Percentiles rank a stretch among this genome's conserved stretches.
These are phyloP conservation scores for Mycogone perniciosa DNA, from an alignment of 2,329 filamentous ascomycete species.

Conservation along the genomic window DNA sequence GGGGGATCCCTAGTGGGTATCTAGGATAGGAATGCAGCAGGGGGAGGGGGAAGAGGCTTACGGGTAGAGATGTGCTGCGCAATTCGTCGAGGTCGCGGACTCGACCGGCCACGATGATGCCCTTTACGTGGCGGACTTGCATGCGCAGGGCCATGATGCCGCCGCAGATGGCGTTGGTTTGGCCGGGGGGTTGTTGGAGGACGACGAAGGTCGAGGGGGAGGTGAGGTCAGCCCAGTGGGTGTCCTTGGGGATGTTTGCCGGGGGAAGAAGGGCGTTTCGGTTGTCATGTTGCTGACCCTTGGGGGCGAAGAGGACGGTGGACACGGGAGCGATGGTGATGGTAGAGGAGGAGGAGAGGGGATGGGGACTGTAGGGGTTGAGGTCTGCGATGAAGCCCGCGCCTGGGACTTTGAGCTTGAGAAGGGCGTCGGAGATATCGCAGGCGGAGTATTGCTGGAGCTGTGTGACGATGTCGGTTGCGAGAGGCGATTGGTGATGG, in stretches of 20 bases:
- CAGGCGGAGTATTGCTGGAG: conserved; percentile 39
- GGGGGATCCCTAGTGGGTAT: neutral
- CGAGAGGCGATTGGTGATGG: conserved; percentile 6
- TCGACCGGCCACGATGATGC: conserved; percentile 61
- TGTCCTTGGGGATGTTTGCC: conserved; percentile 49
- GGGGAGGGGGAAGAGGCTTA: conserved; percentile 27
- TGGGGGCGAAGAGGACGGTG: conserved; percentile 58
- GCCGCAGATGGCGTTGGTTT: conserved; percentile 66
- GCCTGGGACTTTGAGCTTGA: conserved; percentile 60
- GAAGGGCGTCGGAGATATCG: conserved; percentile 65
- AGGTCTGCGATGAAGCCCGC: conserved; percentile 62
- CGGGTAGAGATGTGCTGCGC: conserved; percentile 47
- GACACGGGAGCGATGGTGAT: conserved; percentile 48
- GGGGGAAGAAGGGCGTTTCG: conserved; percentile 4
- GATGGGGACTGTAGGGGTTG: conserved; percentile 26
- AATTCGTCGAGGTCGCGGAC: conserved; percentile 61
- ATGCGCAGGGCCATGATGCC: conserved; percentile 70
- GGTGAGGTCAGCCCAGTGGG: conserved; percentile 64
- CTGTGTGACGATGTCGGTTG: conserved; percentile 18
- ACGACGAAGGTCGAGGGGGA: conserved; percentile 56
- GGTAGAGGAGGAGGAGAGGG: conserved; percentile 19
- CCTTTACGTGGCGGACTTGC: conserved; percentile 53
- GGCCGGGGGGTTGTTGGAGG: conserved; percentile 57
- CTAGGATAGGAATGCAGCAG: too few relatives aligned
- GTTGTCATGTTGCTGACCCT: conserved; percentile 31